phyloP scores from a whole-genome alignment of 2,329 filamentous ascomycete species.

The Colletotrichum tofieldiae region DNA sequence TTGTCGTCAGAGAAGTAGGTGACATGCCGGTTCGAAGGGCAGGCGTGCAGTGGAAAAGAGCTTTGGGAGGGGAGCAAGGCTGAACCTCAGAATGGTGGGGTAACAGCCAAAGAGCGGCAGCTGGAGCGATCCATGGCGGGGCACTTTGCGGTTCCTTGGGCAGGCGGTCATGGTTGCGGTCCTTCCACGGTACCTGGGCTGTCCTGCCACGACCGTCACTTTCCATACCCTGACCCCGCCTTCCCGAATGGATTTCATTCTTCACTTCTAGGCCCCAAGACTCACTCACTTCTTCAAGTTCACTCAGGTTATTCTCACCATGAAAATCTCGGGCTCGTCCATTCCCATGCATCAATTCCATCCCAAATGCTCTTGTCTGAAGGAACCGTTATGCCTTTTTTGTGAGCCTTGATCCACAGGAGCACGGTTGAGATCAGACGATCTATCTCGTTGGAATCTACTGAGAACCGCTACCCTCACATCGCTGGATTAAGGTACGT shows the following conservation, averaged over 20 bases:
- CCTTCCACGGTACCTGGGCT: not conserved
- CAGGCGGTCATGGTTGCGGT: not conserved
- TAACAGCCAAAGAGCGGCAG: constrained; percentile 26
- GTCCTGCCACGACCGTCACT: not conserved
- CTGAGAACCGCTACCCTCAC: not conserved
- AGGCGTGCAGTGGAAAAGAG: constrained; percentile 22
- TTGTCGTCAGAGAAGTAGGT: constrained; percentile 11
- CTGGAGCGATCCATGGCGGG: constrained; percentile 30
- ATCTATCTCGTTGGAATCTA: not conserved
- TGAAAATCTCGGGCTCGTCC: not conserved
- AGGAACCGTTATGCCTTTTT: not conserved
- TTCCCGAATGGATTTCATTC: constrained; percentile 16
- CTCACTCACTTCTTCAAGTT: not conserved
- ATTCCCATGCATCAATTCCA: not conserved
- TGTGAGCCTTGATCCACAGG: not conserved
- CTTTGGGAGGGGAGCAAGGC: constrained; percentile 35
- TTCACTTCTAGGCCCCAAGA: not conserved
- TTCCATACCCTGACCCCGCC: constrained; percentile 13
- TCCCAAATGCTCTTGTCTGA: not conserved
- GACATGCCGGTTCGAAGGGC: constrained; percentile 7
- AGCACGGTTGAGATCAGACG: constrained; percentile 4
- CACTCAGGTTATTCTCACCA: not conserved
- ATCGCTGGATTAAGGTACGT: not conserved
- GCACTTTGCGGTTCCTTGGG: constrained; percentile 10
- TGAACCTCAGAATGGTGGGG: constrained; percentile 41